Percentiles rank a stretch among this genome's conserved stretches.
phyloP scores from a whole-genome alignment of 805 yeast genomes.

The Saccharomyces eubayanus region DNA sequence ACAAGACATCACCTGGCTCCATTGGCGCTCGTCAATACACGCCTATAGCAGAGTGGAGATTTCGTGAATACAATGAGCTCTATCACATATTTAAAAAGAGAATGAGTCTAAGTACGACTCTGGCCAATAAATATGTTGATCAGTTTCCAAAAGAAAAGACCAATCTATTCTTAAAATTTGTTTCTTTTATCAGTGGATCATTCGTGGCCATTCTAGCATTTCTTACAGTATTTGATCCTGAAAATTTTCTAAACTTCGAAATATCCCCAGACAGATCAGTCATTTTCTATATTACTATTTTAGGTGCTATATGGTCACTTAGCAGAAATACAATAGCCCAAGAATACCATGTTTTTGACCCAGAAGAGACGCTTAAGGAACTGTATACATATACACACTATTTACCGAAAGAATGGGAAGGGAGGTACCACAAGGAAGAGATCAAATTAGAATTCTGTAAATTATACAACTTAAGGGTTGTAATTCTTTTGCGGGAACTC shows the following conservation, averaged over 20 bases:
- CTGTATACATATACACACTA: constrained; percentile 87
- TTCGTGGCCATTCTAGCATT: constrained; percentile 81
- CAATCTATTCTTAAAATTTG: constrained; percentile 47
- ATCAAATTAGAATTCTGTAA: constrained; percentile 78
- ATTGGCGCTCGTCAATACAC: constrained; percentile 82
- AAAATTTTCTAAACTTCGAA: constrained; percentile 82
- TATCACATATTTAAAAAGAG: constrained; percentile 81
- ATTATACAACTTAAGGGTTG: constrained; percentile 64
- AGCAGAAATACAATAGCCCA: constrained; percentile 62
- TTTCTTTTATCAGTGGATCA: constrained; percentile 77
- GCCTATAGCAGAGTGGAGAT: constrained; percentile 90
- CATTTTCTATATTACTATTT: constrained; percentile 75
- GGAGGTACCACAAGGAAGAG: constrained; percentile 70
- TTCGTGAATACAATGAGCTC: constrained; percentile 88
- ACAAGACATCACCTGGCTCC: constrained; percentile 77
- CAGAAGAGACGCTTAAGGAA: constrained; percentile 74
- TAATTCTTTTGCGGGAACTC: constrained; percentile 67
- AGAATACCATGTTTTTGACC: constrained; percentile 74
- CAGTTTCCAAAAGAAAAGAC: constrained; percentile 83
- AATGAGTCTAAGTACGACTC: constrained; percentile 63
- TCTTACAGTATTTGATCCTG: constrained; percentile 75
- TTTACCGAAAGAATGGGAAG: constrained; percentile 81
- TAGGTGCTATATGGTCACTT: constrained; percentile 84
- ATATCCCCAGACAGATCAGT: constrained; percentile 73
- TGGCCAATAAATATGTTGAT: constrained; percentile 76